Evolutionary conservation across 139 green algal species (phyloP), one percentile per base, ranked within the genome.

Genomic region (Bryopsis sp.): DNA sequence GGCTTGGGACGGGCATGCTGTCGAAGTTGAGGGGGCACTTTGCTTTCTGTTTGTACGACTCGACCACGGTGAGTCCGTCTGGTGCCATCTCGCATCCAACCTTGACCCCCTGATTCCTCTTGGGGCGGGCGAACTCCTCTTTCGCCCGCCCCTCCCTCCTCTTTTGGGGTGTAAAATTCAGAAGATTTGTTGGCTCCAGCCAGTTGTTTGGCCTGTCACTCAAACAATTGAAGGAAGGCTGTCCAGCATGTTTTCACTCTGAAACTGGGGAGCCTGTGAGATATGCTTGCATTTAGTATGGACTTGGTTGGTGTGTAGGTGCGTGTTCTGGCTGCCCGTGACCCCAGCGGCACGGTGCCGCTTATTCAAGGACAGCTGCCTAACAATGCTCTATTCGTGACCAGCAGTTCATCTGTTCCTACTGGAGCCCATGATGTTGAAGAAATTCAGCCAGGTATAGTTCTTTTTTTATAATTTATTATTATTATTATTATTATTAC

Each of bases 1-100:
- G 28, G 4, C 29, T 72, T 15, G 66, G 66, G 11, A 72, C 48
- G 24, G 66, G 35, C 15, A 72, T 72, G 66, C 4, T 62, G 29
- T 39, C 66, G 2, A 72, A 72, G 46, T 43, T 72, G 11, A 39
- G 66, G 3, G 66, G 66, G 11, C 43, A 72, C 15, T 72, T 72
- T 26, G 35, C 66, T 8, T 62, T 72, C 43, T 57, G 57, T 4
- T n/a, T 47, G 39, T 72, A 72, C 28, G 66, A 72, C 46, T 54
- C 66, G 19, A 60, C 57, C 5, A 60, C 50, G 3, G 64, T 71
- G 7, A 54, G 64, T 31, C 26, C 24, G 22, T 28, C 7, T 50
- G 43, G 19, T 19, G 43, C 19, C 43, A 19, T 26, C 19, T 26
- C 19, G 19, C 19, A 19, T 26, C 60, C 28, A 33, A 31, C 29